A percentile compares a stretch with the other conserved stretches of the same genome.
These are phyloP conservation scores for Scheffersomyces segobiensis DNA, from an alignment of 1,139 yeast genomes.

Conservation along the genomic window DNA sequence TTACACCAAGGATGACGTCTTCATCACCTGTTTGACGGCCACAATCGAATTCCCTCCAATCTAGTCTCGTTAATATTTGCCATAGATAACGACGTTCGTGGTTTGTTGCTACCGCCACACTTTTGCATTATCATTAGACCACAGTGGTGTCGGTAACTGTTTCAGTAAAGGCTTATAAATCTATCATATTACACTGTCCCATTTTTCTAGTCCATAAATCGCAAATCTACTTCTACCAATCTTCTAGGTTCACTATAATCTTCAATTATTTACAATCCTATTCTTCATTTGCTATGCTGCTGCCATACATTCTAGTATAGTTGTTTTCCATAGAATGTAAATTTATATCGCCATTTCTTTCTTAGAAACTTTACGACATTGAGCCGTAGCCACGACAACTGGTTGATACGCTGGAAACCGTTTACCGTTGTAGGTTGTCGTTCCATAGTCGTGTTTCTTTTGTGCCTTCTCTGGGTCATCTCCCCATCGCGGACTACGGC, in stretches of 20 bases:
- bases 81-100: background rate
- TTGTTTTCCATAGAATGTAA: background rate
- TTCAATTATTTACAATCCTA: no score
- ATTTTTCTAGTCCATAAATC: background rate
- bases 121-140: background rate
- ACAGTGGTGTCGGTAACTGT: background rate
- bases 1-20: constrained; percentile 74
- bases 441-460: background rate
- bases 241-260: background rate
- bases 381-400: background rate
- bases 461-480: background rate
- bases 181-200: background rate
- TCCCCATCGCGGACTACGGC: background rate
- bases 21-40: constrained; percentile 85
- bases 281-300: no score
- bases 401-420: background rate
- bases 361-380: no score
- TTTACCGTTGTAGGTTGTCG: background rate
- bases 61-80: background rate
- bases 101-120: background rate
- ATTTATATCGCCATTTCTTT: background rate
- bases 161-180: no score
- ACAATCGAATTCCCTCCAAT: constrained; percentile 59
- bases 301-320: background rate
- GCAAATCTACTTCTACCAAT: background rate